Percentiles rank a stretch among this genome's conserved stretches.
These are phyloP conservation scores for Ogataea sp. DNA, from an alignment of 805 yeast genomes.

Conservation along the genomic window DNA sequence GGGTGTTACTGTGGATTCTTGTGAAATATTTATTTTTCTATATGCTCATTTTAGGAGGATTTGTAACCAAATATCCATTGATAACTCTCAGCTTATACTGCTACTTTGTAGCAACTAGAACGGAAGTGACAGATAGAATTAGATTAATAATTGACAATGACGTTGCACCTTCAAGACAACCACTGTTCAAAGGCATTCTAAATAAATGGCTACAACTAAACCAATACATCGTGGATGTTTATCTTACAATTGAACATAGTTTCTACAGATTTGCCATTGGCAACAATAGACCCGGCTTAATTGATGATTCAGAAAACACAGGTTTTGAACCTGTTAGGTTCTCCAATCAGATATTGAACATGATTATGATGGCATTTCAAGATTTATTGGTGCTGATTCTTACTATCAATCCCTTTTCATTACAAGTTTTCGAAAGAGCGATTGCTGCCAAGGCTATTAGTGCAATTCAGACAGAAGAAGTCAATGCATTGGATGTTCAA, in stretches of 20 bases:
- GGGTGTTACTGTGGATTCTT: not conserved
- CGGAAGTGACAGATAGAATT: not conserved
- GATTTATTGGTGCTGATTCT: not conserved
- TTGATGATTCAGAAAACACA: not conserved
- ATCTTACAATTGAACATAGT: not conserved
- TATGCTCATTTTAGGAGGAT: too few relatives aligned
- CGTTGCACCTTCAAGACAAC: not conserved
- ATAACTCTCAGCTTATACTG: not conserved
- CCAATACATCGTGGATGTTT: too few relatives aligned
- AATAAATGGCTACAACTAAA: too few relatives aligned
- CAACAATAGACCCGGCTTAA: slow-evolving; percentile 4
- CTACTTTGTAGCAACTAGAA: not conserved
- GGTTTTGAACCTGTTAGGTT: too few relatives aligned
- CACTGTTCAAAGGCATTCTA: too few relatives aligned
- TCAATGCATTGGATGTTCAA: too few relatives aligned
- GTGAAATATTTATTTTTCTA: not conserved
- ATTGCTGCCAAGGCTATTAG: not conserved
- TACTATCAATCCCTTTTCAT: not conserved
- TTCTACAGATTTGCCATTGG: slow-evolving; percentile 4
- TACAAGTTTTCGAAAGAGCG: not conserved
- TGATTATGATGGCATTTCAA: not conserved
- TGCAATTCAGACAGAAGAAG: too few relatives aligned
- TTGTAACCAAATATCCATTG: too few relatives aligned
- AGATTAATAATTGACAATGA: slow-evolving; percentile 4
- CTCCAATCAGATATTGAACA: too few relatives aligned